Conservation (phyloP, 2,329 filamentous ascomycete species). For the Raffaelea albimanens region DNA sequence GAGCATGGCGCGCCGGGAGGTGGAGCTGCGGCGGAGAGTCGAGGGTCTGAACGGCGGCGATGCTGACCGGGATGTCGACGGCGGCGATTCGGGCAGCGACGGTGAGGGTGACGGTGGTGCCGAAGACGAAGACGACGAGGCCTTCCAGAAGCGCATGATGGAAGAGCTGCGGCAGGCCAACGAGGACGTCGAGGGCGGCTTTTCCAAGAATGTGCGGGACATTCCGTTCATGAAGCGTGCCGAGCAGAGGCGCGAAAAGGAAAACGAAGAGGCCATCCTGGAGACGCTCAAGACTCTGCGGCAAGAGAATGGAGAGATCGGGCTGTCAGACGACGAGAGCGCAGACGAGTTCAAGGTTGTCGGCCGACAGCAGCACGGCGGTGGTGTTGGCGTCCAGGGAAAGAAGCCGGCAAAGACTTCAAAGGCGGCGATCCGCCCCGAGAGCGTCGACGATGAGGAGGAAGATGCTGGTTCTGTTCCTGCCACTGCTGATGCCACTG, state of each 20-base stretch:
- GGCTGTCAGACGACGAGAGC: conserved; percentile 19
- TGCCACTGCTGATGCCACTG: no score
- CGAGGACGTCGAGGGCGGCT: conserved; percentile 26
- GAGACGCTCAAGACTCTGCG: conserved; percentile 65
- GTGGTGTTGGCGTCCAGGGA: not conserved
- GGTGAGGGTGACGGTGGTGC: conserved; percentile 48
- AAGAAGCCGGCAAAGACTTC: not conserved
- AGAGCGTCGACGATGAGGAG: not conserved
- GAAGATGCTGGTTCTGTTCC: no score
- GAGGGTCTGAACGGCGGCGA: conserved; percentile 51
- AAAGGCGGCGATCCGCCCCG: not conserved
- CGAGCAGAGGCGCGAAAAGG: conserved; percentile 65
- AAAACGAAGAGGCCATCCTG: conserved; percentile 68
- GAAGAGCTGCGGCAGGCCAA: conserved; percentile 33
- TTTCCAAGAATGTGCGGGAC: conserved; percentile 44
- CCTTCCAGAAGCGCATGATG: conserved; percentile 39
- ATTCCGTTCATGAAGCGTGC: conserved; percentile 96
- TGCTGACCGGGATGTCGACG: conserved; percentile 28
- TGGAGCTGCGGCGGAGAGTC: conserved; percentile 71
- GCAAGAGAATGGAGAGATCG: conserved; percentile 22
- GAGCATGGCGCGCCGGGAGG: conserved; percentile 73
- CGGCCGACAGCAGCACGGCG: conserved; percentile 13
- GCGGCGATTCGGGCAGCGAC: conserved; percentile 21
- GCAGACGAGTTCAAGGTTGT: conserved; percentile 9
- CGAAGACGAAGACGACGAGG: conserved; percentile 52